A percentile compares a stretch with the other conserved stretches of the same genome.
phyloP scores from a whole-genome alignment of 257 asterid genomes.

The Przewalskia tangutica region DNA sequence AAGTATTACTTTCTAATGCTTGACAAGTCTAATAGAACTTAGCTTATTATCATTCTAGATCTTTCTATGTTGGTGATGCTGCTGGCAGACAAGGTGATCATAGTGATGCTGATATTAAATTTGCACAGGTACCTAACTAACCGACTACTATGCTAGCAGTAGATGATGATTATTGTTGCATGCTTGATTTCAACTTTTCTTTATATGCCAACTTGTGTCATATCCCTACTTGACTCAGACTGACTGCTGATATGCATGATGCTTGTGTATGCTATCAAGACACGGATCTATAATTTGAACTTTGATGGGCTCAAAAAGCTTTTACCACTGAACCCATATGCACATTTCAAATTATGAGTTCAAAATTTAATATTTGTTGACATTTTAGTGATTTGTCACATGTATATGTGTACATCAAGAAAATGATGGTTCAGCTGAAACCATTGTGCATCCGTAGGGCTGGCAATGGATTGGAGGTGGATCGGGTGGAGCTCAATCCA shows the following conservation, averaged over 20 bases:
- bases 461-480: no score
- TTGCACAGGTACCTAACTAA: slow-evolving; percentile 60
- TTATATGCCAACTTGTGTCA: background rate
- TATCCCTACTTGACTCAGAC: background rate
- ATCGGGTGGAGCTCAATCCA: no score
- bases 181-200: background rate
- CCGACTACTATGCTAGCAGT: background rate
- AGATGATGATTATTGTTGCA: background rate
- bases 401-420: background rate
- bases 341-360: background rate
- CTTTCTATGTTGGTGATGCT: slow-evolving; percentile 98
- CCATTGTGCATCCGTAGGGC: background rate
- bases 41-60: slow-evolving; percentile 33
- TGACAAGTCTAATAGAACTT: background rate
- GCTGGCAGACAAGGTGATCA: slow-evolving; percentile 89
- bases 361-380: background rate
- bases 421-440: background rate
- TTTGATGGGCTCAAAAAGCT: background rate
- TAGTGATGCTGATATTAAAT: slow-evolving; percentile 80
- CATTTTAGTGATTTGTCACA: background rate
- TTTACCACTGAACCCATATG: background rate
- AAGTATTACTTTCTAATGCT: background rate
- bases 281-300: background rate
- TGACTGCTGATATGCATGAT: background rate
- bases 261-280: background rate